Evolutionary conservation across 805 yeast species (phyloP).

Genomic region (Hermanozyma aechmeae): DNA sequence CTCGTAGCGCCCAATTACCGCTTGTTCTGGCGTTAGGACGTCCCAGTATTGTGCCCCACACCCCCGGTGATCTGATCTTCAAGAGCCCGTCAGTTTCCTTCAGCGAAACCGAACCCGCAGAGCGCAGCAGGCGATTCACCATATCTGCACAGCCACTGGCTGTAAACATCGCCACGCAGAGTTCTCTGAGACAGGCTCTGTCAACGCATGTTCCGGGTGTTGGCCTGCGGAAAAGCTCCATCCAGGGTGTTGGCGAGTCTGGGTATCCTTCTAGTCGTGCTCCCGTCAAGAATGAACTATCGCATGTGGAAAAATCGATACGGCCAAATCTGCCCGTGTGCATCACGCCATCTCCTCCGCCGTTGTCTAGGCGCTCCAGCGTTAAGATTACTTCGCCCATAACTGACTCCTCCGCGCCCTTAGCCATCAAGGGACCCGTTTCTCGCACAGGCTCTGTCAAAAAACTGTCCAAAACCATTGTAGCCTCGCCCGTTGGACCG

Average conservation of each 20-base stretch:
- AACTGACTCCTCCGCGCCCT: background rate
- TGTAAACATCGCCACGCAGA: background rate
- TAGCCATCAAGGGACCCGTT: background rate
- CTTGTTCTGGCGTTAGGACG: no score
- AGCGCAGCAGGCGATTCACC: background rate
- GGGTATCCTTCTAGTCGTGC: no score
- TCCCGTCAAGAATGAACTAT: background rate
- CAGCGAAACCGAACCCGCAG: background rate
- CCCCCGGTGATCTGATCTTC: no score
- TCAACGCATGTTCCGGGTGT: background rate
- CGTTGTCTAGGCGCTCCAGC: background rate
- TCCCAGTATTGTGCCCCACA: no score
- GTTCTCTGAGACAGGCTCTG: background rate
- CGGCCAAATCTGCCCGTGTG: background rate
- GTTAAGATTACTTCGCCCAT: background rate
- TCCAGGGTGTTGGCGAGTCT: background rate
- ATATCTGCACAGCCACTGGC: background rate
- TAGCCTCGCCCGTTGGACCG: conserved; percentile 50
- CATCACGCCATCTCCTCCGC: background rate
- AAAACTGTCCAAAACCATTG: conserved; percentile 41
- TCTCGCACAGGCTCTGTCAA: conserved; percentile 19
- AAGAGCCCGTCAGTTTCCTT: background rate
- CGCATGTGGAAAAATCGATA: background rate
- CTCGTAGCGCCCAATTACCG: no score
- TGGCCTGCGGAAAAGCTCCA: background rate